Conservation (phyloP, 495 filamentous ascomycete genomes). For the Tuber aestivum region DNA sequence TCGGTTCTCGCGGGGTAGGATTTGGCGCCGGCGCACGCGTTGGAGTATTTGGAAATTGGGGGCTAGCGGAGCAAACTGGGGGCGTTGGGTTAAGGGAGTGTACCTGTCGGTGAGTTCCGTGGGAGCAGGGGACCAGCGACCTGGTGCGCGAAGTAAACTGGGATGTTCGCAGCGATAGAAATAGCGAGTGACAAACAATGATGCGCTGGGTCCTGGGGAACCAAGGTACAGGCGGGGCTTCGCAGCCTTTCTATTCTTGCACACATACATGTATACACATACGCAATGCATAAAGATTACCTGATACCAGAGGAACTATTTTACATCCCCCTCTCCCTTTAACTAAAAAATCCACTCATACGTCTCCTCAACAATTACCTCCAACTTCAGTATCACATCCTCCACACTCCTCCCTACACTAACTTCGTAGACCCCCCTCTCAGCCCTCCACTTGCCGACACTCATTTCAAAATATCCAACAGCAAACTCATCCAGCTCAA, state of each 20-base stretch:
- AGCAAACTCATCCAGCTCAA: slow-evolving; percentile 50
- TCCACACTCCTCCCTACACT: slow-evolving; percentile 50
- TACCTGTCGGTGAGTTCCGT: neutral
- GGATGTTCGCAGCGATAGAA: neutral
- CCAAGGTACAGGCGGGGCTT: neutral
- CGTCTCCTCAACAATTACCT: slow-evolving; percentile 42
- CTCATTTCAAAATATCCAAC: slow-evolving; percentile 57
- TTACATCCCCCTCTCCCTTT: neutral
- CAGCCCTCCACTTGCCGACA: slow-evolving; percentile 53
- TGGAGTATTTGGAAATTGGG: no score
- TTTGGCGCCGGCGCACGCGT: neutral
- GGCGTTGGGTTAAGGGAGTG: neutral
- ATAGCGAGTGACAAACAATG: neutral
- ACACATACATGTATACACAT: neutral
- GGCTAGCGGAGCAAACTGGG: no score
- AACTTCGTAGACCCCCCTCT: slow-evolving; percentile 53
- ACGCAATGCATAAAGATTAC: neutral
- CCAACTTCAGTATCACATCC: slow-evolving; percentile 27
- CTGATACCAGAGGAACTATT: neutral
- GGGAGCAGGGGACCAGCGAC: no score
- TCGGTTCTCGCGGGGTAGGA: neutral
- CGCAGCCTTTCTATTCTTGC: neutral
- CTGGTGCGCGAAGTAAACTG: neutral
- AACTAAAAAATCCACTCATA: slow-evolving; percentile 45
- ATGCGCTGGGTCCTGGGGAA: neutral